A percentile compares a stretch with the other conserved stretches of the same genome.
Conservation (phyloP, 2,329 filamentous ascomycete genomes). For the Rhinocladiella mackenziei region DNA sequence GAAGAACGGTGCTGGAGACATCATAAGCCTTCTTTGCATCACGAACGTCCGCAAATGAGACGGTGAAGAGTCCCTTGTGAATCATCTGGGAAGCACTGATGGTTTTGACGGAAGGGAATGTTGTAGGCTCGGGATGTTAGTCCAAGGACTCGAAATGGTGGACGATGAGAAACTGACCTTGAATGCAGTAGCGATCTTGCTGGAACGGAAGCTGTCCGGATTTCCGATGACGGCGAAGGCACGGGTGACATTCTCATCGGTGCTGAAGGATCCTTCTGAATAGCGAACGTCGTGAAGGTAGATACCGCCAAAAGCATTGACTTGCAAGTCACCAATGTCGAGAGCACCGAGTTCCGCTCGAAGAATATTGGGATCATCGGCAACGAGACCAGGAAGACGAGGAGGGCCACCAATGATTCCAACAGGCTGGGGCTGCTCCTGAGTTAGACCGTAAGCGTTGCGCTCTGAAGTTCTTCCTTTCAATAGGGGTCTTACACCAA, state of each 20-base stretch:
- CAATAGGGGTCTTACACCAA: conserved; percentile 12
- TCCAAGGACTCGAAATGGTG: background rate
- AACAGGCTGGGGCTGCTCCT: conserved; percentile 5
- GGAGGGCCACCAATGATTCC: conserved; percentile 6
- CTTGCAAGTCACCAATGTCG: background rate
- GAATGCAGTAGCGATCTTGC: conserved; percentile 39
- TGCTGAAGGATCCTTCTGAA: conserved; percentile 23
- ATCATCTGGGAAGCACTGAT: conserved; percentile 38
- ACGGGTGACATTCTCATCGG: conserved; percentile 22
- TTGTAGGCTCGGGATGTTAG: conserved; percentile 25
- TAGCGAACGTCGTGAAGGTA: conserved; percentile 14
- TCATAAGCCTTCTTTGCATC: conserved; percentile 53
- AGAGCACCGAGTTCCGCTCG: background rate
- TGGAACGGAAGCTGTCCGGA: conserved; percentile 33
- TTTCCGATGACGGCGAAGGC: conserved; percentile 27
- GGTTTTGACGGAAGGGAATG: conserved; percentile 35
- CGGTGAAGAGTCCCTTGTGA: conserved; percentile 45
- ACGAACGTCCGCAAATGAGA: conserved; percentile 58
- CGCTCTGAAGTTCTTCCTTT: conserved; percentile 10
- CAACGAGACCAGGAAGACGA: too few relatives aligned
- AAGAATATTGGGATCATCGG: too few relatives aligned
- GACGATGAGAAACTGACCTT: conserved; percentile 37
- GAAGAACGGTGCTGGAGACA: conserved; percentile 43
- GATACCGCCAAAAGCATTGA: conserved; percentile 2
- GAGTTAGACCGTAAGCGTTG: conserved; percentile 3